phyloP scores from a whole-genome alignment of 306 rosid species.

The Glycine soja region DNA sequence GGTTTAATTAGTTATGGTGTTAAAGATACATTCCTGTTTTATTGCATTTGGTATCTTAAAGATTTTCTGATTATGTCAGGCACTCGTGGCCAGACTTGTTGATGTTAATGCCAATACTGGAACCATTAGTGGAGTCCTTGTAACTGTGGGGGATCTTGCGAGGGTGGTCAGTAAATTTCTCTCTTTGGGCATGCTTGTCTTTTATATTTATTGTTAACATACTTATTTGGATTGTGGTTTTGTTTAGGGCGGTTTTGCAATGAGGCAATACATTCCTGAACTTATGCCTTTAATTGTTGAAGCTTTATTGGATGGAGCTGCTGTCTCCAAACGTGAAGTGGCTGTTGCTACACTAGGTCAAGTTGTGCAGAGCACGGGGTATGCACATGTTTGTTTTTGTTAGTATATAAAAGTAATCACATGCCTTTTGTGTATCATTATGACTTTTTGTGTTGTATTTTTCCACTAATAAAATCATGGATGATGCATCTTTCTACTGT shows the following conservation, averaged over 20 bases:
- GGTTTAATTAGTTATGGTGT: constrained; percentile 56
- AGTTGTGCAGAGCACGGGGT: constrained; percentile 99
- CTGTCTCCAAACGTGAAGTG: constrained; percentile 91
- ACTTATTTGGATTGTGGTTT: constrained; percentile 37
- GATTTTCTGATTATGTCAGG: constrained; percentile 62
- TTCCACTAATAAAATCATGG: too few species aligned
- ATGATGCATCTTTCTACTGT: too few species aligned
- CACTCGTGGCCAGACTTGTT: constrained; percentile 86
- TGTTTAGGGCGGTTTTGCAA: constrained; percentile 91
- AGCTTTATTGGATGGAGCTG: constrained; percentile 95
- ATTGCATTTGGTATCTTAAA: constrained; percentile 29
- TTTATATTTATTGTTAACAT: constrained; percentile 2
- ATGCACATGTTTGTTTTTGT: constrained; percentile 45
- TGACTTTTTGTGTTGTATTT: constrained; percentile 14
- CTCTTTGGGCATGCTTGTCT: constrained; percentile 35
- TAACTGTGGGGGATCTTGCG: constrained; percentile 98
- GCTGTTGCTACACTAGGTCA: constrained; percentile 98
- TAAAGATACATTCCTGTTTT: constrained; percentile 36
- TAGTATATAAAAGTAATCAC: constrained; percentile 17
- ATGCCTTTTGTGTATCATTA: constrained; percentile 32
- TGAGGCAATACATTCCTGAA: constrained; percentile 97
- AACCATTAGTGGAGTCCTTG: constrained; percentile 94
- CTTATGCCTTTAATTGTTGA: constrained; percentile 99
- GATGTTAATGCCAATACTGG: constrained; percentile 87
- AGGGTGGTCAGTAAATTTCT: constrained; percentile 85